Conservation (phyloP, 2,329 filamentous ascomycete genomes). For the Fusarium begoniae region DNA sequence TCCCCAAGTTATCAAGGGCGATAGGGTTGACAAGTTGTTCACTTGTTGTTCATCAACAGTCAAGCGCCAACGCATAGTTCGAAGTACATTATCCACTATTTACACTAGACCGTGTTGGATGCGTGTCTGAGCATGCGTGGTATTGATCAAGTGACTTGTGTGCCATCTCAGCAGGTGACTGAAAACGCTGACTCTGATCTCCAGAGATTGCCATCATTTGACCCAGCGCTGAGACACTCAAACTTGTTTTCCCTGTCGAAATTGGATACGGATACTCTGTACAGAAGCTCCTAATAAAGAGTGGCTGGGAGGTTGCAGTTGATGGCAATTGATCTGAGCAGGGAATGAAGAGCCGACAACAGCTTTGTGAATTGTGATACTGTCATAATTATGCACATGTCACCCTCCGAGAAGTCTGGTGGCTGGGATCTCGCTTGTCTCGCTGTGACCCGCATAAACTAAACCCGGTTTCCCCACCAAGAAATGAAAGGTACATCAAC, state of each 20-base stretch:
- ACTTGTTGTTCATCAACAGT: not conserved
- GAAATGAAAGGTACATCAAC: conserved; percentile 5
- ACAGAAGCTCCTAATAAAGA: not conserved
- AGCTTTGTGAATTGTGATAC: not conserved
- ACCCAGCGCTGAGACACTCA: conserved; percentile 5
- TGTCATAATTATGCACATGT: not conserved
- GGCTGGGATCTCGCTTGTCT: conserved; percentile 9
- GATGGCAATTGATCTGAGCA: not conserved
- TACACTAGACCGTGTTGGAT: not conserved
- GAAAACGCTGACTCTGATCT: not conserved
- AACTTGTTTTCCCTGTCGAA: not conserved
- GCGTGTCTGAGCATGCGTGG: not conserved
- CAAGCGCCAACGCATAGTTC: not conserved
- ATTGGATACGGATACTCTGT: not conserved
- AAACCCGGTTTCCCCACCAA: conserved; percentile 6
- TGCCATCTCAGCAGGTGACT: conserved; percentile 15
- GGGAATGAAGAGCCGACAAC: not conserved
- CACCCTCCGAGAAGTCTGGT: not conserved
- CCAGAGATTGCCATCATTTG: conserved; percentile 17
- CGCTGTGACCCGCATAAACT: not conserved
- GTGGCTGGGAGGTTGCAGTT: not conserved
- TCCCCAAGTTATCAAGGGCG: not conserved
- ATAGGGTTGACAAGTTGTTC: not conserved
- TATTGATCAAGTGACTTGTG: conserved; percentile 14
- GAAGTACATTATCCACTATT: not conserved